Evolutionary conservation across 805 yeast genomes (phyloP), one percentile per base, ranked within the genome.

Genomic region (Candida patagonica): DNA sequence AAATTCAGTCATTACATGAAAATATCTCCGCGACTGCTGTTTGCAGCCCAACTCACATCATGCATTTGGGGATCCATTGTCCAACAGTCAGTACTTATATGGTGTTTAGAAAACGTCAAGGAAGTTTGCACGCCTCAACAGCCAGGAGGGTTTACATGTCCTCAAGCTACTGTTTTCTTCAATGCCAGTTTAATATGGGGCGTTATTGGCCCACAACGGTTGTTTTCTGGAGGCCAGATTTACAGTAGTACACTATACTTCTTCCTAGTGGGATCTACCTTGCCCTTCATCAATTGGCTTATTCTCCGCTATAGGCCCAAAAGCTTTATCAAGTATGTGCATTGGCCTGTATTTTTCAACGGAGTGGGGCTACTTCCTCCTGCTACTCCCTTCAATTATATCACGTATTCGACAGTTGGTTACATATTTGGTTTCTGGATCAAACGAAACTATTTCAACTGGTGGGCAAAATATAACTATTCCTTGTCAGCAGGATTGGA

Each of bases 391-490:
- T 78, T 77, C 56, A 78, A 76, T 55, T 78, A 76, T 57, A 68
- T 73, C 24, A 59, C 74, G 6, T 78, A 71, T 62, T 70, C 76
- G 45, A 55, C 65, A 26, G 65, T 73, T 30, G 80, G 83, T 4
- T 68, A 67, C 46, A 37, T 66, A 4, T 80, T 79, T 62, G 76
- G 75, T 62, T 75, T 68, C 58, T 65, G 66, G 50, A 60, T 80
- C 42, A 75, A 74, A 44, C 66, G 73, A 37, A 63, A 66, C 43
- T 77, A 73, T 60, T 62, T 73, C 36, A 61, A 67, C 35, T 80
- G 87, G 88, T 80, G 88, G 87, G 77, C 78, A 30, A 80, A 78
- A 56, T 80, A 80, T 57, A 79, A 78, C 55, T 79, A 77, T 53
- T 70, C 78, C 3, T 59, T 80, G 40, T 71, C 82, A 13, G 76